phyloP scores from a whole-genome alignment of 257 asterid species.

The Plantago elongata region DNA sequence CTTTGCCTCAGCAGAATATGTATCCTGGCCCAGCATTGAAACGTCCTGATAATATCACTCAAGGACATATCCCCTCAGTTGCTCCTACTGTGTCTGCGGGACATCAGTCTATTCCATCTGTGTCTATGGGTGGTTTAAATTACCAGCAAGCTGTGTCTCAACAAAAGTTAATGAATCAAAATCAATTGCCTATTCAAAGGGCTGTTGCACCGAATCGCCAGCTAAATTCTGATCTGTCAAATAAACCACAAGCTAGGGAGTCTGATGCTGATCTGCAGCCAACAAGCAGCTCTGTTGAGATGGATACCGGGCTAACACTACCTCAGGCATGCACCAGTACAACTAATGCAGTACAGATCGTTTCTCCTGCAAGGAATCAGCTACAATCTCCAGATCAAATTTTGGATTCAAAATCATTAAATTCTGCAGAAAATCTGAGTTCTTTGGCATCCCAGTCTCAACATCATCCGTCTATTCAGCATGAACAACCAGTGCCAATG shows the following conservation, averaged over 20 bases:
- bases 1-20: constrained; percentile 49
- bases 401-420: constrained; percentile 39
- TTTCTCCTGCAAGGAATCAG: constrained; percentile 38
- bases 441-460: constrained; percentile 37
- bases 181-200: constrained; percentile 45
- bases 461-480: constrained; percentile 42
- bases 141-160: constrained; percentile 42
- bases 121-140: constrained; percentile 39
- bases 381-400: constrained; percentile 47
- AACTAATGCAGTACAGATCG: constrained; percentile 32
- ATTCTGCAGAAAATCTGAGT: constrained; percentile 36
- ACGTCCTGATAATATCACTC: constrained; percentile 45
- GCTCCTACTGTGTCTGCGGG: constrained; percentile 35
- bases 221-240: constrained; percentile 32
- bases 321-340: constrained; percentile 37
- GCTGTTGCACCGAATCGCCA: constrained; percentile 44
- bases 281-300: constrained; percentile 38
- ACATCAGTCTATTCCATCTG: constrained; percentile 45
- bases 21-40: constrained; percentile 45
- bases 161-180: constrained; percentile 49
- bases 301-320: constrained; percentile 27
- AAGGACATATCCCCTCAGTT: constrained; percentile 41
- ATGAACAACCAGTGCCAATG: constrained; percentile 34
- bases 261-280: constrained; percentile 46
- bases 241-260: constrained; percentile 43